Evolutionary conservation across 164 flowering plant genomes (phyloP).

Genomic region (Magnolia officinalis): DNA sequence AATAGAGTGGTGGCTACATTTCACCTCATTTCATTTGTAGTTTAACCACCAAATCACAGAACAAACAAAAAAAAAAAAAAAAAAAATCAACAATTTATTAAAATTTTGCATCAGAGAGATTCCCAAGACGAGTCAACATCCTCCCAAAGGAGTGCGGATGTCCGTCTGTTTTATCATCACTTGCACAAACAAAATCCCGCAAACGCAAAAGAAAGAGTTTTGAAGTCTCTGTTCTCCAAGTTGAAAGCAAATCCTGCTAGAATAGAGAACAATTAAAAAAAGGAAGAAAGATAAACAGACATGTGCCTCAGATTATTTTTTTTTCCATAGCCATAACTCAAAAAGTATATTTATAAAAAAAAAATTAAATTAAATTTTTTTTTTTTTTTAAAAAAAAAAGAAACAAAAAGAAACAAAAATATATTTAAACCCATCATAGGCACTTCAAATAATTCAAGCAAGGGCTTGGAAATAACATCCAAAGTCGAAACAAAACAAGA

Average conservation of each 20-base stretch:
- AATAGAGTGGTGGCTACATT: too few relatives aligned
- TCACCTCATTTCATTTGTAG: too few relatives aligned
- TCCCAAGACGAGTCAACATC: constrained; percentile 51
- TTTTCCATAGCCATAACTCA: constrained; percentile 1
- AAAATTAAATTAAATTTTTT: too few relatives aligned
- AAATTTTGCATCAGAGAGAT: constrained; percentile 47
- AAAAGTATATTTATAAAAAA: neutral
- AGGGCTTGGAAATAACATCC: too few relatives aligned
- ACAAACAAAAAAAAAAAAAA: too few relatives aligned
- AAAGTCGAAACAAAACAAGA: too few relatives aligned
- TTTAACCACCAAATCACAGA: too few relatives aligned
- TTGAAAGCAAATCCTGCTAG: neutral
- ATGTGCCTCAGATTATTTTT: constrained; percentile 8
- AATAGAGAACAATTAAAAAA: neutral
- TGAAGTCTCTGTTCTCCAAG: too few relatives aligned
- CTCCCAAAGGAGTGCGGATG: constrained; percentile 39
- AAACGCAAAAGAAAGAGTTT: neutral
- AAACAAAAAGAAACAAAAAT: neutral
- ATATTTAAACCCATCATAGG: constrained; percentile 16
- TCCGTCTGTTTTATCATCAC: constrained; percentile 53
- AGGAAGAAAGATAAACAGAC: neutral
- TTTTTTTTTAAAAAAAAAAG: too few relatives aligned
- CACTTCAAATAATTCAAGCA: neutral
- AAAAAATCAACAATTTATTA: too few relatives aligned
- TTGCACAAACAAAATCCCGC: constrained; percentile 2